Conservation (phyloP, 495 filamentous ascomycete genomes). For the Neurospora discreta region DNA sequence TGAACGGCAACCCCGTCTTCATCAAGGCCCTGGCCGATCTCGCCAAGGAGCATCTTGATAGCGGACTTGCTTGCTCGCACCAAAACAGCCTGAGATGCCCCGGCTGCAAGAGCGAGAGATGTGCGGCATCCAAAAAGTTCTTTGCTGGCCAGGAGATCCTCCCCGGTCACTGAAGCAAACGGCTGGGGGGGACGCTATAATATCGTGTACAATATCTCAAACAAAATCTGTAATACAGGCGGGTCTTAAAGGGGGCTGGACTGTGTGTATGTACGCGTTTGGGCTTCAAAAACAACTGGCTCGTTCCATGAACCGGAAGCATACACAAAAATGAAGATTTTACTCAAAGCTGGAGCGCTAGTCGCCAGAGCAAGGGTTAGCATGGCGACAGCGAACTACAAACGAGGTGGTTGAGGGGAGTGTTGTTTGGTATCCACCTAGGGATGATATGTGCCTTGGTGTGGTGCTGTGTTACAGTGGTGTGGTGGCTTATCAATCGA, state of each 20-base stretch:
- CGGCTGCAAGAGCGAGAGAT: constrained; percentile 83
- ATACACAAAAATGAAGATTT: background rate
- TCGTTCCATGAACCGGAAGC: background rate
- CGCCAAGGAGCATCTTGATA: constrained; percentile 65
- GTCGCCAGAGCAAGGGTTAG: background rate
- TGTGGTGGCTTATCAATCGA: background rate
- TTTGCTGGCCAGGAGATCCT: constrained; percentile 47
- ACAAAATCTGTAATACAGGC: background rate
- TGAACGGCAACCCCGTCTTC: constrained; percentile 88
- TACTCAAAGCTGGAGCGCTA: background rate
- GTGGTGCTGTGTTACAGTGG: background rate
- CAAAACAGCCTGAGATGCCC: constrained; percentile 94
- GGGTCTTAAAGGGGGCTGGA: background rate
- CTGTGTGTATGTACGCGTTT: background rate
- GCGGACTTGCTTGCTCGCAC: constrained; percentile 50
- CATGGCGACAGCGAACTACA: background rate
- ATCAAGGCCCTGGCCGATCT: constrained; percentile 84
- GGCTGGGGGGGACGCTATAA: background rate
- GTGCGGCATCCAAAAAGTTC: constrained; percentile 84
- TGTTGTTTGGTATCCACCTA: background rate
- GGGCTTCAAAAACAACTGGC: background rate
- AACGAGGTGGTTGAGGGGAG: background rate
- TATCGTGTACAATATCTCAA: background rate
- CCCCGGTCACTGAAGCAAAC: background rate
- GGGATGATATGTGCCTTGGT: background rate